Conservation (phyloP, 2,329 filamentous ascomycete species). For the Penicillium sp. region DNA sequence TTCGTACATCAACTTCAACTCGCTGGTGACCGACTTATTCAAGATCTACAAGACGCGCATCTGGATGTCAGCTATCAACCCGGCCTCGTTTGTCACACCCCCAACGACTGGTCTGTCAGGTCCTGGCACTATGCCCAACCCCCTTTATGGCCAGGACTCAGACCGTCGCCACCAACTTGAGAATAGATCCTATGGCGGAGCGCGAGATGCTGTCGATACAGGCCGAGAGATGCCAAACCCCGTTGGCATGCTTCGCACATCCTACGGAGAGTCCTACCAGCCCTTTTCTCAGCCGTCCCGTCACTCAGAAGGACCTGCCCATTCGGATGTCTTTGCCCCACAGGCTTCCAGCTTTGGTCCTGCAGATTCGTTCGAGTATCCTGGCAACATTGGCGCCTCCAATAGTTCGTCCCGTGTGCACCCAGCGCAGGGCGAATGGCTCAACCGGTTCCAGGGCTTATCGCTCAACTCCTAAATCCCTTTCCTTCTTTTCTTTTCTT, state of each 20-base stretch:
- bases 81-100: conserved; percentile 80
- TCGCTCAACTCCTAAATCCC: conserved; percentile 60
- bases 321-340: conserved; percentile 36
- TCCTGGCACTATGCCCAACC: conserved; percentile 64
- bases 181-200: conserved; percentile 25
- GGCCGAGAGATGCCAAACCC: conserved; percentile 29
- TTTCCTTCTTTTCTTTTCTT: background rate
- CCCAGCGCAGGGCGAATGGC: conserved; percentile 55
- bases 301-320: conserved; percentile 28
- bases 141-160: conserved; percentile 51
- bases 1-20: conserved; percentile 98
- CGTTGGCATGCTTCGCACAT: conserved; percentile 29
- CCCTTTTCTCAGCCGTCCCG: conserved; percentile 31
- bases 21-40: conserved; percentile 93
- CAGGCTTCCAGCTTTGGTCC: conserved; percentile 37
- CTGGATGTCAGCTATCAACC: conserved; percentile 99
- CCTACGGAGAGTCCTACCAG: conserved; percentile 39
- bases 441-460: conserved; percentile 64
- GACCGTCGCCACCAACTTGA: conserved; percentile 44
- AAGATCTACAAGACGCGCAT: conserved; percentile 99
- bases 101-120: conserved; percentile 69
- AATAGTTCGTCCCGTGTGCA: conserved; percentile 32
- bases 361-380: conserved; percentile 37
- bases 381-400: conserved; percentile 34
- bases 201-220: conserved; percentile 29